Conservation (phyloP, 2,329 filamentous ascomycete genomes). For the Periconia macrospinosa region DNA sequence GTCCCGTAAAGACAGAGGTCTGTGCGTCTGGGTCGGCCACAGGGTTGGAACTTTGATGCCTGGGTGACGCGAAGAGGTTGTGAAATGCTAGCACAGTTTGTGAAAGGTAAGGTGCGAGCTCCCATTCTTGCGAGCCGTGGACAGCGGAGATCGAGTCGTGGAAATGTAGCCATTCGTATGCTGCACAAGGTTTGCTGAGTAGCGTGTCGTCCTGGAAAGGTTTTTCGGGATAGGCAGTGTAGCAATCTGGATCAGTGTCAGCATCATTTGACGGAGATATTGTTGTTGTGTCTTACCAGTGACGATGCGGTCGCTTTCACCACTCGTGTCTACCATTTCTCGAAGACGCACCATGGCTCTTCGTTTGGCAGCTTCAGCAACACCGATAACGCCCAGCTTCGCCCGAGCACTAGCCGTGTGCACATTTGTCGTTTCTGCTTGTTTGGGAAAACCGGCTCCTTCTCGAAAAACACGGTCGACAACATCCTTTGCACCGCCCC, state of each 20-base stretch:
- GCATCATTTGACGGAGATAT: not conserved
- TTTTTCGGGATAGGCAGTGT: slow-evolving; percentile 80
- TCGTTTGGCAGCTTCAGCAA: slow-evolving; percentile 73
- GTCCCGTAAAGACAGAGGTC: slow-evolving; percentile 75
- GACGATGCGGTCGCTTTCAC: slow-evolving; percentile 76
- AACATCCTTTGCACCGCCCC: slow-evolving; percentile 73
- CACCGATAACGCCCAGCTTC: slow-evolving; percentile 57
- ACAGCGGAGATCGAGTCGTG: slow-evolving; percentile 81
- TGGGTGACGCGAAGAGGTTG: slow-evolving; percentile 76
- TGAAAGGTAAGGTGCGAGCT: slow-evolving; percentile 82
- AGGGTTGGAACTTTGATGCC: slow-evolving; percentile 48
- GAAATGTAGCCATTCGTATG: slow-evolving; percentile 95
- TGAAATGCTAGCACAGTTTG: slow-evolving; percentile 90
- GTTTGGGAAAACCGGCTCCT: slow-evolving; percentile 74
- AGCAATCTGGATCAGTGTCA: slow-evolving; percentile 62
- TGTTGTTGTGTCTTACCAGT: slow-evolving; percentile 46
- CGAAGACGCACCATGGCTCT: slow-evolving; percentile 70
- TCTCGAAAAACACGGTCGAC: slow-evolving; percentile 78
- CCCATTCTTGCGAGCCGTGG: slow-evolving; percentile 88
- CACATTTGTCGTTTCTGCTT: slow-evolving; percentile 52
- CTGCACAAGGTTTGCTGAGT: slow-evolving; percentile 81
- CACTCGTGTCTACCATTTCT: slow-evolving; percentile 77
- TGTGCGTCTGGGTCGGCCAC: slow-evolving; percentile 42
- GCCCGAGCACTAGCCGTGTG: slow-evolving; percentile 57
- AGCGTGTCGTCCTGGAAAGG: slow-evolving; percentile 92